A percentile compares a stretch with the other conserved stretches of the same genome.
These are phyloP conservation scores for Luffa acutangula DNA, from an alignment of 306 rosid species.

Conservation along the genomic window DNA sequence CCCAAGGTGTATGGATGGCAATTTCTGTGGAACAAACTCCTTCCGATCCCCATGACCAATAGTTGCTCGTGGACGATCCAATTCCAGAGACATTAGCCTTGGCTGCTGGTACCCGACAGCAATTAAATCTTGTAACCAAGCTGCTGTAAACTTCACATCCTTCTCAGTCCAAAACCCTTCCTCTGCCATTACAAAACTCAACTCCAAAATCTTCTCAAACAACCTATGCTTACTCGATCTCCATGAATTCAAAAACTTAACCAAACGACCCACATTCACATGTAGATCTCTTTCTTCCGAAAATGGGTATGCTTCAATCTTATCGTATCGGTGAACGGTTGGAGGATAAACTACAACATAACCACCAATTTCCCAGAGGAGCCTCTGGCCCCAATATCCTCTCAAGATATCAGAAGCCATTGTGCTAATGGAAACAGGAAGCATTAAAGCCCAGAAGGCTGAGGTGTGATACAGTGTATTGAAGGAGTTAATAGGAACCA, in stretches of 20 bases:
- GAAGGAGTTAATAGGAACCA: slow-evolving; percentile 86
- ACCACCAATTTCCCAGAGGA: slow-evolving; percentile 96
- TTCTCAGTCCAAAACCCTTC: slow-evolving; percentile 87
- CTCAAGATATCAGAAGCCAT: slow-evolving; percentile 96
- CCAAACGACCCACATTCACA: slow-evolving; percentile 80
- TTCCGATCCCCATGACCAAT: slow-evolving; percentile 84
- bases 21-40: slow-evolving; percentile 73
- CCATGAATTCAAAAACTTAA: slow-evolving; percentile 66
- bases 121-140: slow-evolving; percentile 92
- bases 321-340: slow-evolving; percentile 72
- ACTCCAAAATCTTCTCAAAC: slow-evolving; percentile 74
- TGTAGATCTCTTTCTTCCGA: slow-evolving; percentile 96
- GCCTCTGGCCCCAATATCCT: slow-evolving; percentile 98
- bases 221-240: slow-evolving; percentile 68
- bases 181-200: slow-evolving; percentile 82
- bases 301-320: slow-evolving; percentile 75
- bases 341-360: slow-evolving; percentile 86
- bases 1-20: slow-evolving; percentile 93
- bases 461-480: slow-evolving; percentile 78
- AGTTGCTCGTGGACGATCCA: slow-evolving; percentile 69
- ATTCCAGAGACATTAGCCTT: slow-evolving; percentile 74
- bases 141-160: slow-evolving; percentile 89
- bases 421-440: slow-evolving; percentile 86
- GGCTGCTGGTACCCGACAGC: slow-evolving; percentile 96
- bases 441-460: slow-evolving; percentile 98